These are phyloP conservation scores for Phytophthora nicotianae DNA, from an alignment of 352 stramenopile species.

Conservation along the genomic window DNA sequence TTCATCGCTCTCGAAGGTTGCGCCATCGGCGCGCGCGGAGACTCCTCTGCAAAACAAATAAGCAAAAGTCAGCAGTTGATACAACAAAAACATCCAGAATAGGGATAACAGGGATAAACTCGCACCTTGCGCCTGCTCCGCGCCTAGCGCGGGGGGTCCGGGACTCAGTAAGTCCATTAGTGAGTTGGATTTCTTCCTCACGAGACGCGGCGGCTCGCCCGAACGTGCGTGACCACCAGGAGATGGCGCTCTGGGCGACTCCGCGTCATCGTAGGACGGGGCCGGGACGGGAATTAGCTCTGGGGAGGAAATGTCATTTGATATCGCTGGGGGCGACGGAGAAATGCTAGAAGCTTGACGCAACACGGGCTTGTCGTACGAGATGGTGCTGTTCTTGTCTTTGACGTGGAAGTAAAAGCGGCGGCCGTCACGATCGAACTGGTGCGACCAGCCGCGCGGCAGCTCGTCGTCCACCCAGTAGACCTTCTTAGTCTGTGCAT, in stretches of 20 bases:
- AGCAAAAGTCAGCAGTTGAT: neutral
- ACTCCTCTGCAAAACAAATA: slow-evolving; percentile 21
- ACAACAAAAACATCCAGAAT: neutral
- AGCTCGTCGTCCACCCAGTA: slow-evolving; percentile 88
- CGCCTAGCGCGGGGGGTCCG: slow-evolving; percentile 42
- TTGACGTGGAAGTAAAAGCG: slow-evolving; percentile 81
- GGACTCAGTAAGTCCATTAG: slow-evolving; percentile 78
- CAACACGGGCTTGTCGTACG: slow-evolving; percentile 78
- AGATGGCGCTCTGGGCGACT: slow-evolving; percentile 11
- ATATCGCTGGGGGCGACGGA: neutral
- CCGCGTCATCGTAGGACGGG: slow-evolving; percentile 43
- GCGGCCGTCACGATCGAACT: slow-evolving; percentile 69
- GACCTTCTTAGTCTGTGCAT: slow-evolving; percentile 72
- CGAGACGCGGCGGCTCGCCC: slow-evolving; percentile 24
- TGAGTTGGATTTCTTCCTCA: slow-evolving; percentile 79
- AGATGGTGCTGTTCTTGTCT: slow-evolving; percentile 69
- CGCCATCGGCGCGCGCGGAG: slow-evolving; percentile 14
- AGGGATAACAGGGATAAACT: neutral
- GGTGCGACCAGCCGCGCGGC: slow-evolving; percentile 77
- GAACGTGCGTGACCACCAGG: slow-evolving; percentile 5
- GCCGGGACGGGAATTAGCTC: slow-evolving; percentile 52
- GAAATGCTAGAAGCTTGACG: slow-evolving; percentile 1
- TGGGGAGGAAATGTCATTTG: slow-evolving; percentile 18
- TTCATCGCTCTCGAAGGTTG: slow-evolving; percentile 42
- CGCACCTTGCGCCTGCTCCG: slow-evolving; percentile 41